phyloP scores from a whole-genome alignment of 345 rosid genomes.

The Raphanus sativus region DNA sequence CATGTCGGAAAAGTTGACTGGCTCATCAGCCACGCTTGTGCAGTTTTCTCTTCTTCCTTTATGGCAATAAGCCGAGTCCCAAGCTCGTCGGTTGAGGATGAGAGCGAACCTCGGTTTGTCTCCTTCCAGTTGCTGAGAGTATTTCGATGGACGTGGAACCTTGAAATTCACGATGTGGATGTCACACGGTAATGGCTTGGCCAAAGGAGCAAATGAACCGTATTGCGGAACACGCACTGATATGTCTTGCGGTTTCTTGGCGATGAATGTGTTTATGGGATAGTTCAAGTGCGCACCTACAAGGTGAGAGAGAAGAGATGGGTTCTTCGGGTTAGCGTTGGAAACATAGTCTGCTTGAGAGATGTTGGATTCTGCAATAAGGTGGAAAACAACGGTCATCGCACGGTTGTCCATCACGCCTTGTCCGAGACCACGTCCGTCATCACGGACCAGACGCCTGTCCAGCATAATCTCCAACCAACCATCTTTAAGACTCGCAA shows the following conservation, averaged over 20 bases:
- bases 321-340: constrained; percentile 56
- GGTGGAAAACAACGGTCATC: constrained; percentile 72
- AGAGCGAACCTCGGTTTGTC: constrained; percentile 67
- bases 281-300: constrained; percentile 77
- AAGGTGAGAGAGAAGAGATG: constrained; percentile 81
- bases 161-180: constrained; percentile 84
- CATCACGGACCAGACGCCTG: constrained; percentile 77
- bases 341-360: constrained; percentile 54
- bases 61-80: constrained; percentile 76
- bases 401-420: constrained; percentile 92
- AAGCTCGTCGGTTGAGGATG: constrained; percentile 63
- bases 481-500: constrained; percentile 72
- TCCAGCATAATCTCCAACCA: constrained; percentile 98
- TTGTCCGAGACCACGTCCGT: constrained; percentile 99
- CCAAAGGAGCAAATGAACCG: constrained; percentile 67
- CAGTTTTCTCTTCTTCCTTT: constrained; percentile 64
- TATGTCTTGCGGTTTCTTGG: constrained; percentile 72
- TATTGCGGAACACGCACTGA: constrained; percentile 50
- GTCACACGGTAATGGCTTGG: constrained; percentile 79
- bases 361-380: constrained; percentile 64
- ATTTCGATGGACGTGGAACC: constrained; percentile 78
- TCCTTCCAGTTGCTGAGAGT: constrained; percentile 48
- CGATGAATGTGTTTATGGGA: constrained; percentile 73
- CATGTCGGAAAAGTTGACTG: constrained; percentile 63
- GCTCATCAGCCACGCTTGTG: constrained; percentile 58